phyloP scores from a whole-genome alignment of 2,329 filamentous ascomycete species.

The Aspergillus clavatus region DNA sequence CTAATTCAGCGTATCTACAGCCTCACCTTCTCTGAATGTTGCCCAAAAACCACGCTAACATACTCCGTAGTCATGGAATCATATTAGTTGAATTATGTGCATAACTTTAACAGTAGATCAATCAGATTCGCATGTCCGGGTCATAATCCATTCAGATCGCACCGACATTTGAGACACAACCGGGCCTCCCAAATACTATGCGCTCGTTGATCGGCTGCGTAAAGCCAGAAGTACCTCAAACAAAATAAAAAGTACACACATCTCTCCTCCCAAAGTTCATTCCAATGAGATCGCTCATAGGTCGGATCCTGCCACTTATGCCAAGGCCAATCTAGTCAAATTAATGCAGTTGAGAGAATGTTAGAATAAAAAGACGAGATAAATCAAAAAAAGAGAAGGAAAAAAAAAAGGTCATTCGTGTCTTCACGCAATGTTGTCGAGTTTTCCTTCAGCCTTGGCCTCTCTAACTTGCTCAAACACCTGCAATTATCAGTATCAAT shows the following conservation, averaged over 20 bases:
- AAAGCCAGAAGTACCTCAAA: slow-evolving; percentile 12
- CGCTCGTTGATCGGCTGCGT: slow-evolving; percentile 10
- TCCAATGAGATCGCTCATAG: slow-evolving; percentile 12
- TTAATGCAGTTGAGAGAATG: slow-evolving; percentile 29
- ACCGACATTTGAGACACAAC: slow-evolving; percentile 19
- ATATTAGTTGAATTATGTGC: slow-evolving; percentile 16
- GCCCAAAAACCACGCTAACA: no score
- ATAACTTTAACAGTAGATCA: slow-evolving; percentile 19
- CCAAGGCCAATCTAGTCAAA: slow-evolving; percentile 20
- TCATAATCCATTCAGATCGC: slow-evolving; percentile 16
- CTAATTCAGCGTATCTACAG: no score
- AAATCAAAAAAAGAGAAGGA: slow-evolving; percentile 8
- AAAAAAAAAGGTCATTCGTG: slow-evolving; percentile 10
- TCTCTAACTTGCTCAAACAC: slow-evolving; percentile 94
- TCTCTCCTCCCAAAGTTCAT: slow-evolving; percentile 11
- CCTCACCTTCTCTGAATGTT: no score
- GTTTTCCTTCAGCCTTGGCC: slow-evolving; percentile 69
- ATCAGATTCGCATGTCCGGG: slow-evolving; percentile 10
- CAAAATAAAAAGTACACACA: slow-evolving; percentile 14
- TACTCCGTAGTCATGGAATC: neutral
- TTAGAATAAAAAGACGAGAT: slow-evolving; percentile 13
- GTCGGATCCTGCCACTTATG: slow-evolving; percentile 26
- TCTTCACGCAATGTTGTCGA: slow-evolving; percentile 39
- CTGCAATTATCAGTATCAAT: slow-evolving; percentile 37
- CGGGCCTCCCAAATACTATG: slow-evolving; percentile 14